phyloP scores from a whole-genome alignment of 495 filamentous ascomycete species.

The Hapsidospora chrysogenum region DNA sequence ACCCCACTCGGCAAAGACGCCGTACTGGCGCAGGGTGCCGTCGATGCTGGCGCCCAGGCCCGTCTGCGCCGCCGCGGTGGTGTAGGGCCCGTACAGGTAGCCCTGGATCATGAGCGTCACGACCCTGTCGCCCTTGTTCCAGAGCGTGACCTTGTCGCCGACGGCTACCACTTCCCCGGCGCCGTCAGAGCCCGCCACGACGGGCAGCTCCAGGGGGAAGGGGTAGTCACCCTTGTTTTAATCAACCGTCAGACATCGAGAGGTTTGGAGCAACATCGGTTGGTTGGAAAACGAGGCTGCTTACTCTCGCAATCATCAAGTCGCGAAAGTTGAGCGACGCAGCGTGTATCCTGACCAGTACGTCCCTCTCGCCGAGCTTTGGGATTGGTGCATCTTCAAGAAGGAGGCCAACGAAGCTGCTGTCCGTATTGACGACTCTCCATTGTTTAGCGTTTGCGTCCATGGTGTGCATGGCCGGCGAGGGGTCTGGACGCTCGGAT shows the following conservation, averaged over 20 bases:
- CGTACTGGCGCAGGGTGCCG: slow-evolving; percentile 54
- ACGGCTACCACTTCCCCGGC: slow-evolving; percentile 7
- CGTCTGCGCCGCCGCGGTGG: slow-evolving; percentile 19
- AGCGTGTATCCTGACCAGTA: neutral
- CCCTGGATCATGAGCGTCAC: slow-evolving; percentile 57
- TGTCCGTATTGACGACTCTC: neutral
- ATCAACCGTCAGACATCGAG: neutral
- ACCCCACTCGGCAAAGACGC: slow-evolving; percentile 45
- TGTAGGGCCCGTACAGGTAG: slow-evolving; percentile 42
- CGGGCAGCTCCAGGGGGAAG: neutral
- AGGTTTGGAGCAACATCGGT: slow-evolving; percentile 6
- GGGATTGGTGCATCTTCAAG: neutral
- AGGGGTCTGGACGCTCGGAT: no score
- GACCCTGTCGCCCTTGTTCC: slow-evolving; percentile 52
- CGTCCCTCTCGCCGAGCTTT: neutral
- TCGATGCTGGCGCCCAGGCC: slow-evolving; percentile 51
- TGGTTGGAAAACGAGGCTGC: no score
- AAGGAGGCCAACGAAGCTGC: neutral
- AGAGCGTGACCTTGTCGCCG: slow-evolving; percentile 28
- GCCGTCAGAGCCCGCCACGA: slow-evolving; percentile 8
- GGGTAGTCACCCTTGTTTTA: slow-evolving; percentile 9
- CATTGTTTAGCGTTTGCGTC: neutral
- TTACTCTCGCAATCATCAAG: slow-evolving; percentile 2
- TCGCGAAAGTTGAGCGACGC: slow-evolving; percentile 1
- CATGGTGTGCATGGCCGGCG: neutral